Percentiles rank a stretch among this genome's conserved stretches.
Conservation (phyloP, 306 rosid genomes). For the Gastrolobium villosum region DNA sequence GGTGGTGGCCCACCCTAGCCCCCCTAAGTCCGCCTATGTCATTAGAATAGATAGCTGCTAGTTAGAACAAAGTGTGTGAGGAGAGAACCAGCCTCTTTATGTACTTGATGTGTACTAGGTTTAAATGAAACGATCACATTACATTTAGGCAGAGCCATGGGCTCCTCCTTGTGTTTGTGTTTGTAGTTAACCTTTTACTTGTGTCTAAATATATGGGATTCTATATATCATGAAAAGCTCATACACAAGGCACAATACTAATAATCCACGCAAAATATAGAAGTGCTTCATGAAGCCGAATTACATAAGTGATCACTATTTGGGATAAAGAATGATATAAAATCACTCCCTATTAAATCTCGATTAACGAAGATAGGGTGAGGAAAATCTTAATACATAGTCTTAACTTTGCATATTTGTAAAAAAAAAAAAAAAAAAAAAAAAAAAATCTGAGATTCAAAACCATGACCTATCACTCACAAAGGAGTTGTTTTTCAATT, state of each 20-base stretch:
- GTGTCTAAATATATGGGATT: conserved; percentile 1
- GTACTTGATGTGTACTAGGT: neutral
- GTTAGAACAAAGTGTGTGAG: conserved; percentile 12
- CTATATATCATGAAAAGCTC: neutral
- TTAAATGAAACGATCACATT: conserved; percentile 3
- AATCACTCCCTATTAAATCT: too few relatives aligned
- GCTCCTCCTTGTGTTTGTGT: too few relatives aligned
- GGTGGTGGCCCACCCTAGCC: too few relatives aligned
- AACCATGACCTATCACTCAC: too few relatives aligned
- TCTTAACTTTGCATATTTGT: too few relatives aligned
- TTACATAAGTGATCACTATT: conserved; percentile 13
- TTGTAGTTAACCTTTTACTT: neutral
- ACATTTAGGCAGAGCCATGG: conserved; percentile 8
- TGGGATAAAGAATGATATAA: neutral
- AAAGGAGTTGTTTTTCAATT: too few relatives aligned
- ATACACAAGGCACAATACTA: neutral
- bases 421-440: too few relatives aligned
- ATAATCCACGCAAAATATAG: neutral
- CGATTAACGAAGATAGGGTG: too few relatives aligned
- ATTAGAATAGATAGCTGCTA: conserved; percentile 33
- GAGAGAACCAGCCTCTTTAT: conserved; percentile 13
- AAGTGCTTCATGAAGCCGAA: neutral
- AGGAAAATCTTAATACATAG: too few relatives aligned
- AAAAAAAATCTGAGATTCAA: too few relatives aligned
- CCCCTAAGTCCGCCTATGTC: too few relatives aligned